These are phyloP conservation scores for Diaporthe sp. DNA, from an alignment of 2,329 filamentous ascomycete genomes.

Conservation along the genomic window DNA sequence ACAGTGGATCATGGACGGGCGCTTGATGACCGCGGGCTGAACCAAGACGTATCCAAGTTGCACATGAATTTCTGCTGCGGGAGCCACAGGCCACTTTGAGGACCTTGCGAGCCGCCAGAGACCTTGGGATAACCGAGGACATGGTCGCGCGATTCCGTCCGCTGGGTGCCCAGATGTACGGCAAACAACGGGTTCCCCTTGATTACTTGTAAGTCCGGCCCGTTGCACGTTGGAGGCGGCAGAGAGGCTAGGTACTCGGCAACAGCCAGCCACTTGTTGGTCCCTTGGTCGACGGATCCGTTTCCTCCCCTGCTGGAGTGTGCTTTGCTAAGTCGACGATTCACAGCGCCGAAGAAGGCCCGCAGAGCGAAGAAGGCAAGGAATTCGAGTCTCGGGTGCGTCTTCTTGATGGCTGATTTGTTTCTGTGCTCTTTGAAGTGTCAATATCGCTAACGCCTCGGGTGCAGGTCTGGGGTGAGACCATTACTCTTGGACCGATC, in stretches of 20 bases:
- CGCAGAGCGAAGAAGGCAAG: neutral
- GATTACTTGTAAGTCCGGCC: neutral
- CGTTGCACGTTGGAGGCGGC: neutral
- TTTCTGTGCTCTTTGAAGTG: neutral
- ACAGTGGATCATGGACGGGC: neutral
- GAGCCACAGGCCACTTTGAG: neutral
- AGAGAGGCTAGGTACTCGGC: neutral
- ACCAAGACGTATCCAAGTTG: neutral
- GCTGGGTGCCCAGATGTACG: neutral
- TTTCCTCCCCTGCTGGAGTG: neutral
- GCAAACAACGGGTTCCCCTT: neutral
- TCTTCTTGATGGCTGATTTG: neutral
- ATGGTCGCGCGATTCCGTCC: neutral
- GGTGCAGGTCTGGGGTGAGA: neutral
- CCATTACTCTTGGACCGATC: fast-evolving
- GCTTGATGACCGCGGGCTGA: neutral
- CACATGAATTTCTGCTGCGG: neutral
- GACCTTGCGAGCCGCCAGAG: neutral
- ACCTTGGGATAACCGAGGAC: neutral
- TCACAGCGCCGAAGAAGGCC: neutral
- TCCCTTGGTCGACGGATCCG: neutral
- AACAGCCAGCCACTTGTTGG: neutral
- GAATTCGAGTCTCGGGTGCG: neutral
- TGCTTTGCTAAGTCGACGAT: neutral
- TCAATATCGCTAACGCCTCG: neutral